phyloP scores from a whole-genome alignment of 2,329 filamentous ascomycete genomes.

The Fusarium xylarioides region DNA sequence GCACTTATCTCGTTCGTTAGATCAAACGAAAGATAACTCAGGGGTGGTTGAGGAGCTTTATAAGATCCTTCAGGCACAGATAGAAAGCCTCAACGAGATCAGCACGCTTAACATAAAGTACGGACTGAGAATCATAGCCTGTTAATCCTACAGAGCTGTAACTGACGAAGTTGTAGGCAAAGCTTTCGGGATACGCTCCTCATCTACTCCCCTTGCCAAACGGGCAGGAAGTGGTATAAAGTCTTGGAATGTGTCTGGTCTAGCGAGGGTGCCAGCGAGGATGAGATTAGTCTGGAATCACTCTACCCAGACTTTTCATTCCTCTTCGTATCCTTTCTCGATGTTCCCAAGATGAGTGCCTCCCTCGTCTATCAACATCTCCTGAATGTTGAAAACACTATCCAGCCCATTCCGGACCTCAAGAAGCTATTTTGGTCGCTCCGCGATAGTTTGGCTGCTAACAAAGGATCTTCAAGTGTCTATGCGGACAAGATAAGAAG shows the following conservation, averaged over 20 bases:
- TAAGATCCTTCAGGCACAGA: neutral
- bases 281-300: neutral
- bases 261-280: neutral
- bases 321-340: neutral
- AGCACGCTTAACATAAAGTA: neutral
- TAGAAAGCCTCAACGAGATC: neutral
- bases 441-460: neutral
- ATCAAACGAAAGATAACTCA: neutral
- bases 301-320: neutral
- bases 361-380: neutral
- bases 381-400: neutral
- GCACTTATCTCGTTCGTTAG: neutral
- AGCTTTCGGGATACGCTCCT: neutral
- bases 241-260: neutral
- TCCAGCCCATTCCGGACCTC: neutral
- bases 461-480: neutral
- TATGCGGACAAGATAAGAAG: neutral
- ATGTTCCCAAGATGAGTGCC: neutral
- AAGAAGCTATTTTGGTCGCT: neutral
- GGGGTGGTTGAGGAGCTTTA: neutral
- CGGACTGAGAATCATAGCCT: rapidly evolving
- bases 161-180: neutral
- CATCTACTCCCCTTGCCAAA: neutral
- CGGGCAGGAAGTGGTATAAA: neutral
- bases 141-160: rapidly evolving